These are phyloP conservation scores for Trifolium dubium DNA, from an alignment of 306 rosid species.

Conservation along the genomic window DNA sequence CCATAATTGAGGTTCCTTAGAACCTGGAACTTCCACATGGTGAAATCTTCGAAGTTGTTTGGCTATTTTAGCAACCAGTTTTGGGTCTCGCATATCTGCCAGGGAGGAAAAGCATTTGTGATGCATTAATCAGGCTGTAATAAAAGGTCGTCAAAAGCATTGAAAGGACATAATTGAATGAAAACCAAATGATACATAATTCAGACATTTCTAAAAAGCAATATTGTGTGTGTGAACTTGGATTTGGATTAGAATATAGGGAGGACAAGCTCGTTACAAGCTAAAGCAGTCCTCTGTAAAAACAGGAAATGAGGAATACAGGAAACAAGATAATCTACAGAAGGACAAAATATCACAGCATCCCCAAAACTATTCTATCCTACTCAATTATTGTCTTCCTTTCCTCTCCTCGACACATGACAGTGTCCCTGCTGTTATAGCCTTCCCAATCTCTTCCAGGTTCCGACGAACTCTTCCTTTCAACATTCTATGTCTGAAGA, in stretches of 20 bases:
- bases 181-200: constrained; percentile 6
- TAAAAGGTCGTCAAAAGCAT: constrained; percentile 39
- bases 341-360: not conserved
- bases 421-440: not conserved
- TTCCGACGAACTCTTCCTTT: not conserved
- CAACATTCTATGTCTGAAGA: not conserved
- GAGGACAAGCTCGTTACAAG: constrained; percentile 7
- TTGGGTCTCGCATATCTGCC: constrained; percentile 83
- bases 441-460: not conserved
- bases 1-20: constrained; percentile 95
- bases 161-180: constrained; percentile 32
- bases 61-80: constrained; percentile 79
- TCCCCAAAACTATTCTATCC: constrained; percentile 12
- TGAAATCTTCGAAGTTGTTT: constrained; percentile 72
- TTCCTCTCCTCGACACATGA: constrained; percentile 1
- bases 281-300: not conserved
- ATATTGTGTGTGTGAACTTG: not conserved
- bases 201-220: constrained; percentile 14
- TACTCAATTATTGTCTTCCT: not conserved
- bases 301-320: not conserved
- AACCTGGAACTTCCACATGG: constrained; percentile 79
- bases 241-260: constrained; percentile 2
- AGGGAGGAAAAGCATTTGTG: constrained; percentile 38
- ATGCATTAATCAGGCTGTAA: constrained; percentile 40
- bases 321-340: constrained; percentile 7